Evolutionary conservation across 2,329 filamentous ascomycete genomes (phyloP).

Genomic region (Aureobasidium zeae): DNA sequence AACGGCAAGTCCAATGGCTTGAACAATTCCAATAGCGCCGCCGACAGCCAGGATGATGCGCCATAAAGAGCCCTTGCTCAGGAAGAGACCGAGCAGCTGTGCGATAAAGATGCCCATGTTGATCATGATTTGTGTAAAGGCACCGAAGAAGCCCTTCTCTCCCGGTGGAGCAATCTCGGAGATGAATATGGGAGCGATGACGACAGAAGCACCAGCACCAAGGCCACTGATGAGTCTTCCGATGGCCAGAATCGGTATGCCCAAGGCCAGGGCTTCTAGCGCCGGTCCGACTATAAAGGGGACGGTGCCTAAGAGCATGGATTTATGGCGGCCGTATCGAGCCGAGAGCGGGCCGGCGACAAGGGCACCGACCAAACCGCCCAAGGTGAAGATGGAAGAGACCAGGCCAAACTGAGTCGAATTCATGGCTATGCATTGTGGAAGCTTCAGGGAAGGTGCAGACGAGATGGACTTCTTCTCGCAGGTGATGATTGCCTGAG

Average conservation of each 20-base stretch:
- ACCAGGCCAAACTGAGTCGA: slow-evolving; percentile 73
- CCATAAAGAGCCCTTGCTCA: slow-evolving; percentile 74
- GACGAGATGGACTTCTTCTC: slow-evolving; percentile 47
- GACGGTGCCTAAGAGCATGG: slow-evolving; percentile 67
- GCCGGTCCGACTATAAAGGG: slow-evolving; percentile 69
- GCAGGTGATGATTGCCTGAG: slow-evolving; percentile 88
- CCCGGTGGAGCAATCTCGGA: slow-evolving; percentile 75
- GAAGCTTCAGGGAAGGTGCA: slow-evolving; percentile 30
- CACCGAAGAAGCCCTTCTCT: slow-evolving; percentile 55
- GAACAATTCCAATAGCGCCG: slow-evolving; percentile 55
- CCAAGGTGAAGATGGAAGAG: slow-evolving; percentile 83
- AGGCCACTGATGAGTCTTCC: slow-evolving; percentile 74
- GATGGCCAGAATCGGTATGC: slow-evolving; percentile 57
- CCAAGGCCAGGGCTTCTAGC: slow-evolving; percentile 62
- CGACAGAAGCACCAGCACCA: slow-evolving; percentile 79
- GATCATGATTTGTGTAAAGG: slow-evolving; percentile 85
- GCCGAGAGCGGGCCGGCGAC: slow-evolving; percentile 71
- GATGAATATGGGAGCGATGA: slow-evolving; percentile 90
- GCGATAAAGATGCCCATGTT: slow-evolving; percentile 76
- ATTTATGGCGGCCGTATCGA: slow-evolving; percentile 60
- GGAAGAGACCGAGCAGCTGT: slow-evolving; percentile 77
- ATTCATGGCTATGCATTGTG: slow-evolving; percentile 83
- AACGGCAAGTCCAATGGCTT: slow-evolving; percentile 62
- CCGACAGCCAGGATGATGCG: slow-evolving; percentile 70
- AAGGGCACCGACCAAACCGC: slow-evolving; percentile 76